A percentile compares a stretch with the other conserved stretches of the same genome.
phyloP scores from a whole-genome alignment of 2,329 filamentous ascomycete species.

The Fonsecaea monophora region DNA sequence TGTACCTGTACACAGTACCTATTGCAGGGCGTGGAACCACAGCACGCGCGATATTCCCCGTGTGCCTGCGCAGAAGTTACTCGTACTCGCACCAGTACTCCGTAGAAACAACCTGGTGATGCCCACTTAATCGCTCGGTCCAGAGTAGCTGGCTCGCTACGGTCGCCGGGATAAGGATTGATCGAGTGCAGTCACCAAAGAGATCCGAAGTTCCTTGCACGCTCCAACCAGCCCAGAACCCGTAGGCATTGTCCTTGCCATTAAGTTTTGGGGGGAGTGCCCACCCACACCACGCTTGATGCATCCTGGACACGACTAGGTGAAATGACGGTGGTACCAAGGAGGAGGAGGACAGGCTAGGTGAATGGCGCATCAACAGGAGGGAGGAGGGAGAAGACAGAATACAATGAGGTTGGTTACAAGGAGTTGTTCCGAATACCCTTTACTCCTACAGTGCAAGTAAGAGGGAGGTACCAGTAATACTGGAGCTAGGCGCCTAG shows the following conservation, averaged over 20 bases:
- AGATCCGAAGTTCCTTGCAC: slow-evolving; percentile 15
- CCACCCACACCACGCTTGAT: no score
- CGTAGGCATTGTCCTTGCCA: neutral
- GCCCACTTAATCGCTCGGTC: neutral
- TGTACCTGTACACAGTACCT: no score
- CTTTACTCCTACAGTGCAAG: neutral
- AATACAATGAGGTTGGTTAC: neutral
- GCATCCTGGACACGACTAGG: neutral
- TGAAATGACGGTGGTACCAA: neutral
- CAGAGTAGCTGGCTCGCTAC: neutral
- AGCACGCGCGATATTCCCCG: neutral
- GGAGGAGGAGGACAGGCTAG: neutral
- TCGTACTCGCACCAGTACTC: no score
- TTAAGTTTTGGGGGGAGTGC: neutral
- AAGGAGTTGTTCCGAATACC: no score
- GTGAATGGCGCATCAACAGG: no score
- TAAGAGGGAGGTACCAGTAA: no score
- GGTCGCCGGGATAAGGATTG: neutral
- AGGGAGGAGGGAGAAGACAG: no score
- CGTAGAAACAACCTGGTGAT: neutral
- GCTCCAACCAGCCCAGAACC: neutral
- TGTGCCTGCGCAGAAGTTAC: neutral
- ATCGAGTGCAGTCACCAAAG: slow-evolving; percentile 5
- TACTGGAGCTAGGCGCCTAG: no score
- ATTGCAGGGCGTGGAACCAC: slow-evolving; percentile 13